Evolutionary conservation across 169 alveolate genomes (phyloP), one percentile per base, ranked within the genome.

Genomic region (Miamiensis avidus): DNA sequence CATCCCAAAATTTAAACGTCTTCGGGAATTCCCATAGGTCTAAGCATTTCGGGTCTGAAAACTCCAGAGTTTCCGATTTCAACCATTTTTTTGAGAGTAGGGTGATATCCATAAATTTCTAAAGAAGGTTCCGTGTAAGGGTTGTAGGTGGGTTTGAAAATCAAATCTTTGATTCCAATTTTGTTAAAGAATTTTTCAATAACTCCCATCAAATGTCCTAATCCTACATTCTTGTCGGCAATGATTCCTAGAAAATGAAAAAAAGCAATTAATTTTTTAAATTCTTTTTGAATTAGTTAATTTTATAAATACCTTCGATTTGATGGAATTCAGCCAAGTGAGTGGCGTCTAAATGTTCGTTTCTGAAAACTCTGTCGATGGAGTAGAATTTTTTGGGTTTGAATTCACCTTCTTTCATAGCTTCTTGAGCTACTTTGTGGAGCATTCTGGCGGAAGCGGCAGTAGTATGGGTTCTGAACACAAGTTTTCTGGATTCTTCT

Each of bases 41-140:
- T 94, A 72, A 99, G 90, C 99, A 99, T 98, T 95, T 99, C 99
- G 28, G 99, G 99, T 87, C 99, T 97, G 96, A 99, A 99, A 75
- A 99, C 97, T 1, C 99, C 99, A 65, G 99, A 97, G 94, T 99
- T 99, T 49, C 99, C 99, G 74, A 99, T 98, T 93, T 99, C 99
- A 27, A 82, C 81, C 4, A 77, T 75, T 94, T 95, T 96, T 88
- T 98, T 98, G 34, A 97, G 95, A 34, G 91, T 92, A 20, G 99
- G 99, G 81, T 99, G 99, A 91, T 90, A 98, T 26, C 99, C 99
- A 93, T 97, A 99, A 28, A 99, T 96, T 95, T 99, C 99, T 99
- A 99, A 97, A 25, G 99, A 97, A n/a, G 99, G 99, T 90, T 99
- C 99, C 33, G 99, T 99, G 93, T 99, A 99, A 28, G 99, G 99